Evolutionary conservation across 495 filamentous ascomycete species (phyloP), one percentile per base, ranked within the genome.

Genomic region (Chlorociboria aeruginascens): DNA sequence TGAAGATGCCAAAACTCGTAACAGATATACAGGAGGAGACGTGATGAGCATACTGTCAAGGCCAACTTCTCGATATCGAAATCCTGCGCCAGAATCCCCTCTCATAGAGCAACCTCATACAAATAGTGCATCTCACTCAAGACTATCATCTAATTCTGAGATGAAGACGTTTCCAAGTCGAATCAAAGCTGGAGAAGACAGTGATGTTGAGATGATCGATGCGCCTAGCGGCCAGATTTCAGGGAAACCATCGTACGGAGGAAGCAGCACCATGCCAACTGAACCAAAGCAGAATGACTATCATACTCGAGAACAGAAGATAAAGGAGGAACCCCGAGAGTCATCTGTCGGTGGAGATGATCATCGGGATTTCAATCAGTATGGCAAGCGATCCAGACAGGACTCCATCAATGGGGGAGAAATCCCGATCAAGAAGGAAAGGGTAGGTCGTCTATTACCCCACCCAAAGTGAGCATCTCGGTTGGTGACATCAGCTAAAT

Each of bases 21-120:
- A 84, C 50, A 64, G 78, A n/a, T 95, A 92, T 57, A 89, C 82
- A 0, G 70, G 74, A 33, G 86, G 82, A 11, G 74, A 95, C 51
- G 61, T 77, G 25, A 52, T 74, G 48, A 51, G 43, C 7, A 45
- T 74, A 48, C 61, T 77, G 6, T 63, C 59, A 40, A 66, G 45
- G 34, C 63, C 71, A 13, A 59, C 59, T 1, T 38, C 51, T 33
- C 57, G 54, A 12, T 56, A 61, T 14, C 51, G 45, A 14, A 57
- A 58, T 12, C 28, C 54, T 45, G 53, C 44, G 52, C 56, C 8
- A 57, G 59, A 47, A 61, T 4, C 4, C 20, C 20, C 20, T 25
- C 1, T 25, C 20, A 25, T 25, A 25, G 20, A 25, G 4, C 20
- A 50, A 1, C 16, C 58, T 7, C 30, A 3, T 30, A 16, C 38